A percentile compares a stretch with the other conserved stretches of the same genome.
These are phyloP conservation scores for Alternaria conjuncta DNA, from an alignment of 2,329 filamentous ascomycete species.

Conservation along the genomic window DNA sequence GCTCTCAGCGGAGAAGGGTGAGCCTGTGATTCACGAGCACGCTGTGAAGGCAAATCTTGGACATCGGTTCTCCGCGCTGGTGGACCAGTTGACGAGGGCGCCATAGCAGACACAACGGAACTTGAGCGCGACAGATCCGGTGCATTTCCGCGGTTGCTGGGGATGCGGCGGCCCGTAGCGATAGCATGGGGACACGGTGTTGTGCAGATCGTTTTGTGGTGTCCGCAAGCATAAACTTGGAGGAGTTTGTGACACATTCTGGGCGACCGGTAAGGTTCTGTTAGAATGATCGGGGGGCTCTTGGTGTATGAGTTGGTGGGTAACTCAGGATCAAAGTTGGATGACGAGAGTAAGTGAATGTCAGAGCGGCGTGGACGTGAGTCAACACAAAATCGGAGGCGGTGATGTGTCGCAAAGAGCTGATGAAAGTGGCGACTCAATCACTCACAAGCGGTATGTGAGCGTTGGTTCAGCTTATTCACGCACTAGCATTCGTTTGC, in stretches of 20 bases:
- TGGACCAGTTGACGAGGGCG: neutral
- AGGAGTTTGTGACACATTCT: conserved; percentile 36
- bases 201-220: conserved; percentile 32
- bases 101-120: conserved; percentile 12
- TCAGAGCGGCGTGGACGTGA: neutral
- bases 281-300: neutral
- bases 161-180: neutral
- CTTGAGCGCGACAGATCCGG: conserved; percentile 9
- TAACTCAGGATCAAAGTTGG: neutral
- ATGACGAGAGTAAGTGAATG: neutral
- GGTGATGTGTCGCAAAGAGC: neutral
- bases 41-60: neutral
- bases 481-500: neutral
- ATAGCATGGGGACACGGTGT: conserved; percentile 33
- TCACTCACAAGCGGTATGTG: neutral
- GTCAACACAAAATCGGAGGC: neutral
- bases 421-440: neutral
- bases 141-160: neutral
- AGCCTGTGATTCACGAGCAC: neutral
- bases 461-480: neutral
- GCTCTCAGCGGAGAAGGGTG: neutral
- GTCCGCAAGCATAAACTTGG: conserved; percentile 35
- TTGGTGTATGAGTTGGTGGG: neutral
- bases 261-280: neutral
- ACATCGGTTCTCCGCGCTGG: neutral